Evolutionary conservation across 495 filamentous ascomycete genomes (phyloP), one percentile per base, ranked within the genome.

Genomic region (Filosporella fistucella): DNA sequence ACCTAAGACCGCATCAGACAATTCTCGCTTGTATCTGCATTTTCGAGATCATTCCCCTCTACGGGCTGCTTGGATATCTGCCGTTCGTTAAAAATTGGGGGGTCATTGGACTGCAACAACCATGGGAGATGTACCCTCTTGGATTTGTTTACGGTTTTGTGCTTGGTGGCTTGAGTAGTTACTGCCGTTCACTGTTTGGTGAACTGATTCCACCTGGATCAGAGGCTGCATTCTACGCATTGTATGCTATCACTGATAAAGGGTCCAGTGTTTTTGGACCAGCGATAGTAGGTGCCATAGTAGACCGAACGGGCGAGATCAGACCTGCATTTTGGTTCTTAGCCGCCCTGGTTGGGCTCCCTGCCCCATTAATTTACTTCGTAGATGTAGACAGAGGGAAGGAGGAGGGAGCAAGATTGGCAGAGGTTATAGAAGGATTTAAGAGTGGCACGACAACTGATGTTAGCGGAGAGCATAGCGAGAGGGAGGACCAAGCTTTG

Each of bases 211-310:
- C 93, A 18, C 89, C 90, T 0, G 93, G 93, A 10, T 93, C 82
- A 18, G 93, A 98, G 68, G 89, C 93, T 2, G 89, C 93, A 0
- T 98, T 98, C 62, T 98, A 91, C 63, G 90, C 93, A 0, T 76
- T 98, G 1, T 98, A 95, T 56, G 91, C 93, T 4, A 96, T 98
- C 51, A 98, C 93, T 12, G 93, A 98, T 59, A 98, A 98, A 65
- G 93, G 93, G 17, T 93, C 86, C 6, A 93, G 87, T 59, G 72
- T 98, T 14, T 96, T 98, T 62, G 93, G 93, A 0, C 93, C 93
- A 4, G 84, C 88, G 2, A 91, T 98, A 59, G 94, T 97, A 1
- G 93, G 93, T 3, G 78, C 81, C 0, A 90, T 98, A 47, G 95
- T 93, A 12, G 91, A 96, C 58, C 79, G 74, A 13, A 88, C 87